Evolutionary conservation across 768 basidiomycete species (phyloP).

Genomic region (Trametes gibbosa): DNA sequence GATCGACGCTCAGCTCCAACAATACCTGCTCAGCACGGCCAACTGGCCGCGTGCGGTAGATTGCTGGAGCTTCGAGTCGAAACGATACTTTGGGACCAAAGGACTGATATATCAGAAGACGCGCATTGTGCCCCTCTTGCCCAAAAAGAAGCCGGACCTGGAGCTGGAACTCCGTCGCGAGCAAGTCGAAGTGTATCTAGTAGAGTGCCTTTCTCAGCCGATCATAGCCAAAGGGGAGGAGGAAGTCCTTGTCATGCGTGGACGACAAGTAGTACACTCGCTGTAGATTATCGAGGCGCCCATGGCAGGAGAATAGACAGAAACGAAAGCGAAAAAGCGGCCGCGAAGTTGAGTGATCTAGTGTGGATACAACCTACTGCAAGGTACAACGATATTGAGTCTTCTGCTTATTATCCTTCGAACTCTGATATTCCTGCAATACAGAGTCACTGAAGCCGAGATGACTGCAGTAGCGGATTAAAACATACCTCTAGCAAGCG

Average conservation of each 20-base stretch:
- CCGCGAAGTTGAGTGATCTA: slow-evolving; percentile 3
- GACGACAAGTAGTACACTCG: too few species aligned
- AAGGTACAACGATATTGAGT: not conserved
- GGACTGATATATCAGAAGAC: slow-evolving; percentile 27
- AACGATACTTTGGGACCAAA: slow-evolving; percentile 31
- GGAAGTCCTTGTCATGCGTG: too few species aligned
- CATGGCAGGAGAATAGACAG: not conserved
- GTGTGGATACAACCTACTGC: slow-evolving; percentile 11
- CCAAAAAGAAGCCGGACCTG: slow-evolving; percentile 10
- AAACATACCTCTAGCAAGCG: slow-evolving; percentile 35
- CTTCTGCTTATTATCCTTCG: not conserved
- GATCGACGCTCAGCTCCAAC: slow-evolving; percentile 25
- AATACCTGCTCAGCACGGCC: slow-evolving; percentile 27
- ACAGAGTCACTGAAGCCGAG: not conserved
- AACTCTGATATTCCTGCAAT: not conserved
- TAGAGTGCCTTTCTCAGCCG: not conserved
- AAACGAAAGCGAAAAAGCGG: slow-evolving; percentile 12
- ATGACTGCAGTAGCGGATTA: not conserved
- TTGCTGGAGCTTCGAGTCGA: slow-evolving; percentile 32
- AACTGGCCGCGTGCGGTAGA: slow-evolving; percentile 28
- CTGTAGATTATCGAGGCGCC: too few species aligned
- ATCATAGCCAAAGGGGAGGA: not conserved
- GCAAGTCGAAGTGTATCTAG: slow-evolving; percentile 4
- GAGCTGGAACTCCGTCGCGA: not conserved
- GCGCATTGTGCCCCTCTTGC: slow-evolving; percentile 18